Conservation (phyloP, 208 protist species). For the Leishmania braziliensis region DNA sequence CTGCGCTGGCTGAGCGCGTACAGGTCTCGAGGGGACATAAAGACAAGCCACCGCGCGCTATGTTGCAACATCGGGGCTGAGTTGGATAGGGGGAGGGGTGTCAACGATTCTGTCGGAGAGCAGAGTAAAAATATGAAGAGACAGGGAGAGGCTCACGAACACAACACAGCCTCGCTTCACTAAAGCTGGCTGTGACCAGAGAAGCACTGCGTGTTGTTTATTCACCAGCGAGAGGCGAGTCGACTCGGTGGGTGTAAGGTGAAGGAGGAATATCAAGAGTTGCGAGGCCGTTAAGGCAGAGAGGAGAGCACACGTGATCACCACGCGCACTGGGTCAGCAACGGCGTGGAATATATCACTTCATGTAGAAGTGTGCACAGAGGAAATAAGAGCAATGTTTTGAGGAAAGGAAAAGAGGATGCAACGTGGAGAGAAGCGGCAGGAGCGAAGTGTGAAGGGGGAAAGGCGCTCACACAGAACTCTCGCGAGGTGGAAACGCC, state of each 20-base stretch:
- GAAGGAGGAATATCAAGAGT: background rate
- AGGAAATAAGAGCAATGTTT: background rate
- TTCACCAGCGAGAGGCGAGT: background rate
- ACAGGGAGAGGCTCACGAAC: background rate
- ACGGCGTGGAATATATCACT: background rate
- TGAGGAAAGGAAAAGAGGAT: background rate
- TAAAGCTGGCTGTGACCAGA: background rate
- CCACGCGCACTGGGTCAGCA: background rate
- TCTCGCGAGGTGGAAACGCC: background rate
- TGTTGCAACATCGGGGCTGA: background rate
- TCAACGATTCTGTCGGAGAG: background rate
- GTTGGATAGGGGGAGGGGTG: too few species aligned
- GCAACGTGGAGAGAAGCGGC: background rate
- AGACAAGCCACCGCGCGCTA: background rate
- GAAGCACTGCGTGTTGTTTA: background rate
- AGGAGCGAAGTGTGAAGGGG: background rate
- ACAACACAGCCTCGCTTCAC: background rate
- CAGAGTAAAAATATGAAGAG: background rate
- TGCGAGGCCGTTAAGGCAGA: background rate
- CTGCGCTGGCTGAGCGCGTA: slow-evolving; percentile 43
- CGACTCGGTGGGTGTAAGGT: background rate
- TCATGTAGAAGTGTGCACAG: background rate
- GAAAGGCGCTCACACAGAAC: background rate
- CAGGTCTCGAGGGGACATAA: slow-evolving; percentile 39
- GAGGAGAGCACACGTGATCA: background rate